Evolutionary conservation across 192 early-diverging fungal genomes (phyloP), one percentile per base, ranked within the genome.

Genomic region (Dissophora globulifera): DNA sequence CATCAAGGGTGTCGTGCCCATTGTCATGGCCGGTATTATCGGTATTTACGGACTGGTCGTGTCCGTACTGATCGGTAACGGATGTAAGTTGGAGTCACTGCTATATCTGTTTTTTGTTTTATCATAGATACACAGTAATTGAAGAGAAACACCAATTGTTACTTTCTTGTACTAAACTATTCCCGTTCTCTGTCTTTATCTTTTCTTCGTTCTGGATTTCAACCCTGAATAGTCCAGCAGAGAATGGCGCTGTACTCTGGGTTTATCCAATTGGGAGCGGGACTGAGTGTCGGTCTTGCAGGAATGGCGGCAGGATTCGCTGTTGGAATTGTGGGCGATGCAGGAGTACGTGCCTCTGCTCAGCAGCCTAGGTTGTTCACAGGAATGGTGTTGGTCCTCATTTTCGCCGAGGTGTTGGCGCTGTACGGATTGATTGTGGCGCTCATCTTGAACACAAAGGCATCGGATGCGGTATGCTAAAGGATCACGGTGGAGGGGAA

Each of bases 1-100:
- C 50, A 91, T 95, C 80, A 94, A 92, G 78, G 85, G 89, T 43
- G 88, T 96, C 59, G 91, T 99, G 53, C 95, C 95, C 16, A 94
- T 97, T 52, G 92, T 99, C 69, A 97, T 97, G 96, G 94, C 91
- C 70, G 97, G 98, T 94, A 99, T 99, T 82, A 94, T 99, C 69
- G 96, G 91, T 80, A 95, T 99, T 78, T 99, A 99, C 84, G 98
- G 98, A 40, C 86, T 99, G 13, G 96, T 98, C 13, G 96, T 99
- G 8, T 88, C 98, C 7, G 98, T 99, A 6, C 87, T 99, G 38
- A 91, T 95, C 51, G 85, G 91, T 32, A 90, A 89, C 74, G 87
- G 88, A 68, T 82, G 90, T 84, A 92, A 92, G 86, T 87, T n/a
- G n/a, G n/a, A n/a, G n/a, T n/a, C n/a, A n/a, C n/a, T n/a, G n/a